Evolutionary conservation across 805 yeast genomes (phyloP), one percentile per base, ranked within the genome.

Genomic region (Ogataea pini): DNA sequence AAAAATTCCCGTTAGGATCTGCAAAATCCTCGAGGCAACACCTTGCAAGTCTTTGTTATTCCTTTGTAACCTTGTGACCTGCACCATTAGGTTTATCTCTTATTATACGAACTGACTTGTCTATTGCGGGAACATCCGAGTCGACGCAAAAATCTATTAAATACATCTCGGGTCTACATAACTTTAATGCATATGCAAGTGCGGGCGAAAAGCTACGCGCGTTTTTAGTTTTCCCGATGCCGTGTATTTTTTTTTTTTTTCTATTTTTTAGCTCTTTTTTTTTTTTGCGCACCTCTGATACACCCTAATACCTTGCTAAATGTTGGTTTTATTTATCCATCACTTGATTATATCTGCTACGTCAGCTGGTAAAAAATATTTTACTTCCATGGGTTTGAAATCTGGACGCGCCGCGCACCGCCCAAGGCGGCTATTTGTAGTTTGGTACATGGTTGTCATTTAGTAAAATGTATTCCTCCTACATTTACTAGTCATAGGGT

Each of bases 311-410:
- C 3, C 25, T 34, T 19, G 14, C 9, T 19, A n/a, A 17, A 16
- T 10, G 14, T 3, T 34, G 24, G 4, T 36, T 36, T n/a, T 36
- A 36, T 36, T 36, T 36, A 36, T 36, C 40, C 40, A 36, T 28
- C 18, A 13, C 38, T 36, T 36, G 24, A 36, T 7, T 22, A 28
- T 18, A 22, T 6, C 29, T 36, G 40, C 40, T 36, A 36, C 40
- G 40, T 36, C 40, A 36, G 40, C 40, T 36, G 27, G 40, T 36
- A 38, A 38, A 38, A 38, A 38, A 25, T 38, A 24, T 14, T 38
- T 16, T 22, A 20, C 42, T 25, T 14, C 32, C 13, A 29, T 38
- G 20, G 32, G 32, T 24, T 12, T 14, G 13, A 16, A 12, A 12
- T 13, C 8, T 27, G 20, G 17, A 22, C 28, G n/a, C 40, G 42